Conservation (phyloP, 257 asterid species). For the Mitragyna speciosa region DNA sequence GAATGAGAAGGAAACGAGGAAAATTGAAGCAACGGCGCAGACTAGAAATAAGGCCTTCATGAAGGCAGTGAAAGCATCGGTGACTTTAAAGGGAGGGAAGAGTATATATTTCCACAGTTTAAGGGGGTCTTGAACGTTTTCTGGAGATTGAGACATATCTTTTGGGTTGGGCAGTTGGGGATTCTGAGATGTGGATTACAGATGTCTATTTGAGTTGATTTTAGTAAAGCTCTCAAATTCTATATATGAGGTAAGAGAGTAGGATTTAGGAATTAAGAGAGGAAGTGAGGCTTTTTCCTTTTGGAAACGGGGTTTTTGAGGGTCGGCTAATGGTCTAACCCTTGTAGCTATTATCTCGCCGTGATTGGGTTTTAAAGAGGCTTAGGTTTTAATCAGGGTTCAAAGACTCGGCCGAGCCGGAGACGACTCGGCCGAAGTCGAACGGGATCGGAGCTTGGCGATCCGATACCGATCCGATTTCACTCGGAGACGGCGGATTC, state of each 20-base stretch:
- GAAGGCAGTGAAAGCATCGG: slow-evolving; percentile 26
- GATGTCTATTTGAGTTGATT: not conserved
- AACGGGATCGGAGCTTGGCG: too few species aligned
- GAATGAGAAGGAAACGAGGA: slow-evolving; percentile 41
- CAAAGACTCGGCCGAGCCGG: too few species aligned
- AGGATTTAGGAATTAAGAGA: not conserved
- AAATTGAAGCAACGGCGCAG: slow-evolving; percentile 35
- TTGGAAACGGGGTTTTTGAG: not conserved
- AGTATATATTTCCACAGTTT: slow-evolving; percentile 28
- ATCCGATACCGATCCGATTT: too few species aligned
- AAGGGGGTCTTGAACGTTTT: slow-evolving; percentile 28
- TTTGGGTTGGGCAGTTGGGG: not conserved
- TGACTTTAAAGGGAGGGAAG: slow-evolving; percentile 11
- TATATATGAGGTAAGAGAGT: not conserved
- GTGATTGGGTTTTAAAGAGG: slow-evolving; percentile 6
- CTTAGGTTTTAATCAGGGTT: too few species aligned
- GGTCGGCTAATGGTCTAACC: not conserved
- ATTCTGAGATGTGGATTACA: not conserved
- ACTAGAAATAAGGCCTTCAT: slow-evolving; percentile 46
- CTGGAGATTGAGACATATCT: slow-evolving; percentile 20
- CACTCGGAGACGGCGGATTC: too few species aligned
- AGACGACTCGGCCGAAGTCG: too few species aligned
- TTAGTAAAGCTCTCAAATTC: not conserved
- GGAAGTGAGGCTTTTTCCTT: not conserved
- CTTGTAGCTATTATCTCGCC: not conserved